Evolutionary conservation across 345 rosid species (phyloP).

Genomic region (Linum usitatissimum): DNA sequence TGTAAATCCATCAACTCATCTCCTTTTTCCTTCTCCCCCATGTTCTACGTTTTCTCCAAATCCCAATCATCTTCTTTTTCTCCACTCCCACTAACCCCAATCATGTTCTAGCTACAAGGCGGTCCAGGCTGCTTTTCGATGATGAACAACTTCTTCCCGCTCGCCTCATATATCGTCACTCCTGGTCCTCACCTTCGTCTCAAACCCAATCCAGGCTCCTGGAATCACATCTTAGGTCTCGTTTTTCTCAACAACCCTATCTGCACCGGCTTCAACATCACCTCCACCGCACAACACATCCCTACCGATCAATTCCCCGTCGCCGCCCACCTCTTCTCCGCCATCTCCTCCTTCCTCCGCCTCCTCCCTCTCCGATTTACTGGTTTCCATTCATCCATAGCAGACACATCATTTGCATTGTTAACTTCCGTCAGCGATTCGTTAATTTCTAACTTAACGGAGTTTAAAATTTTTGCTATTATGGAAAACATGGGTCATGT

Average conservation of each 20-base stretch:
- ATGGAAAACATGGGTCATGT: too few species aligned
- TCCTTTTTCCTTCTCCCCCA: constrained; percentile 14
- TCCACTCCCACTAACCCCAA: background rate
- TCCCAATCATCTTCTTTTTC: background rate
- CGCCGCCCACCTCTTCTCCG: background rate
- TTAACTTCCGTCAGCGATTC: too few species aligned
- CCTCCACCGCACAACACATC: background rate
- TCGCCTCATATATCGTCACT: background rate
- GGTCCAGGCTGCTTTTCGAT: constrained; percentile 2
- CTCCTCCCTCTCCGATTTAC: too few species aligned
- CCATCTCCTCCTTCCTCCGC: background rate
- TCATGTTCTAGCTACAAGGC: constrained; percentile 1
- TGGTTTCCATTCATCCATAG: too few species aligned
- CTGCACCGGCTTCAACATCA: background rate
- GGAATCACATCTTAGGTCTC: background rate
- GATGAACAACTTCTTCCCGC: constrained; percentile 1
- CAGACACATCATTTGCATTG: too few species aligned
- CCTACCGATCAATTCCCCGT: background rate
- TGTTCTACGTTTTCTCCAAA: constrained; percentile 3
- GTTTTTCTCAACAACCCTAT: constrained; percentile 4
- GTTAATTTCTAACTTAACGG: too few species aligned
- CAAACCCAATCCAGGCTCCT: background rate
- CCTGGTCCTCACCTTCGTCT: background rate
- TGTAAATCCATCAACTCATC: constrained; percentile 17
- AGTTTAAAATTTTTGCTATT: too few species aligned